These are phyloP conservation scores for Aurinia saxatilis DNA, from an alignment of 345 rosid species.

Conservation along the genomic window DNA sequence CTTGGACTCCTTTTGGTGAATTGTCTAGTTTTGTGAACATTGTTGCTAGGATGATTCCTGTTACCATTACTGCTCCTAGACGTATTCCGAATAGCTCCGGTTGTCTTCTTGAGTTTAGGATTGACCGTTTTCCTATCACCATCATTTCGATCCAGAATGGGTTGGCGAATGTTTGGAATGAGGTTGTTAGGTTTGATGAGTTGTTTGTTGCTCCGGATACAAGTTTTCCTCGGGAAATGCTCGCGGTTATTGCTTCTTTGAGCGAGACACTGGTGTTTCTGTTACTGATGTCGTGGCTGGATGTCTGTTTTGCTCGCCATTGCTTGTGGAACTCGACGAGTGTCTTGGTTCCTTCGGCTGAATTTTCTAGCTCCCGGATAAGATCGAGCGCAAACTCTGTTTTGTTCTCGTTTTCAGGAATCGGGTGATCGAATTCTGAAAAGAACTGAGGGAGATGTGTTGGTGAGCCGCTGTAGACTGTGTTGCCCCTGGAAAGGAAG, in stretches of 20 bases:
- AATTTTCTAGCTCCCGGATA: slow-evolving; percentile 76
- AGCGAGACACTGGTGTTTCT: slow-evolving; percentile 37
- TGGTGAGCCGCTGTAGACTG: slow-evolving; percentile 70
- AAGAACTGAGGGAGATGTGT: slow-evolving; percentile 52
- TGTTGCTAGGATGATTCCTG: slow-evolving; percentile 83
- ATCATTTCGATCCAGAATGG: slow-evolving; percentile 78
- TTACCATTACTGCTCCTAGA: slow-evolving; percentile 65
- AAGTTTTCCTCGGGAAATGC: slow-evolving; percentile 73
- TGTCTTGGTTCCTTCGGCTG: slow-evolving; percentile 53
- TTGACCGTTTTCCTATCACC: slow-evolving; percentile 59
- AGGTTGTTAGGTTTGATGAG: slow-evolving; percentile 31
- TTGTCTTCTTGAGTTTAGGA: slow-evolving; percentile 66
- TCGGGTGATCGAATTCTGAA: slow-evolving; percentile 69
- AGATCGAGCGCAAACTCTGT: slow-evolving; percentile 84
- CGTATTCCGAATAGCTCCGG: slow-evolving; percentile 81
- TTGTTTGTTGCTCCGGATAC: slow-evolving; percentile 57
- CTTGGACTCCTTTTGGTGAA: slow-evolving; percentile 84
- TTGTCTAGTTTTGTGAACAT: slow-evolving; percentile 69
- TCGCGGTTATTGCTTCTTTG: slow-evolving; percentile 70
- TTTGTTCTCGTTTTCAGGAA: slow-evolving; percentile 75
- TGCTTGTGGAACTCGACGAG: slow-evolving; percentile 72
- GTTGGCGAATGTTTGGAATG: slow-evolving; percentile 73
- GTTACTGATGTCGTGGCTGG: neutral
- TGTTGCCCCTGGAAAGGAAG: slow-evolving; percentile 74
- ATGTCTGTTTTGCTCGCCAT: slow-evolving; percentile 37